These are phyloP conservation scores for Coprinellus micaceus DNA, from an alignment of 768 basidiomycete genomes.

Conservation along the genomic window DNA sequence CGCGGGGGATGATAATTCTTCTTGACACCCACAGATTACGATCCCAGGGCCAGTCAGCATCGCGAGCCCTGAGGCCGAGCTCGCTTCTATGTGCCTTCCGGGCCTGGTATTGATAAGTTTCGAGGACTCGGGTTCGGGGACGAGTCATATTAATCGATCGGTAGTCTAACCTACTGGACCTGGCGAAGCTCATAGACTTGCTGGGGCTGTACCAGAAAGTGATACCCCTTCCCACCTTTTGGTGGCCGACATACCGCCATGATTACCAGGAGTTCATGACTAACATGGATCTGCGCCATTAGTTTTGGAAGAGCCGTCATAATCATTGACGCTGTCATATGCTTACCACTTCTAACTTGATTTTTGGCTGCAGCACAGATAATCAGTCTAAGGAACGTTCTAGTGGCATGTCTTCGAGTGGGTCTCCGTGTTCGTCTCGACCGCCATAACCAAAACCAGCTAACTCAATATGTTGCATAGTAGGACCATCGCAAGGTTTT, in stretches of 20 bases:
- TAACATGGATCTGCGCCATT: conserved; percentile 67
- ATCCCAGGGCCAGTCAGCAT: conserved; percentile 76
- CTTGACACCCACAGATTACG: conserved; percentile 78
- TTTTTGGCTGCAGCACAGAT: conserved; percentile 72
- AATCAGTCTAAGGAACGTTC: conserved; percentile 66
- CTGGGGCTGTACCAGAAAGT: conserved; percentile 75
- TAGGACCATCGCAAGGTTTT: conserved; percentile 74
- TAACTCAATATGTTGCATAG: conserved; percentile 26
- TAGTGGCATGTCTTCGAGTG: conserved; percentile 82
- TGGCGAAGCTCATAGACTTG: conserved; percentile 71
- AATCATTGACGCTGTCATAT: conserved; percentile 71
- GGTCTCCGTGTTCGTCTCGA: conserved; percentile 24
- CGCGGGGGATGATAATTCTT: conserved; percentile 89
- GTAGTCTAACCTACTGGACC: conserved; percentile 66
- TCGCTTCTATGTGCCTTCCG: conserved; percentile 71
- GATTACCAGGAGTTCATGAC: conserved; percentile 77
- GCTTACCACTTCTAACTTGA: conserved; percentile 74
- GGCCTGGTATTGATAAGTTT: conserved; percentile 80
- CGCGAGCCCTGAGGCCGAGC: conserved; percentile 70
- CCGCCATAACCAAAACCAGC: too few relatives aligned
- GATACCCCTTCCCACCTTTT: conserved; percentile 62
- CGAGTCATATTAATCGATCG: conserved; percentile 79
- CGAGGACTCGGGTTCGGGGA: conserved; percentile 75
- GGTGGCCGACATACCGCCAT: conserved; percentile 73
- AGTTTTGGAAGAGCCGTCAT: conserved; percentile 72